Percentiles rank a stretch among this genome's conserved stretches.
Conservation (phyloP, 1,139 yeast species). For the Protomyces lactucae-debilis region DNA sequence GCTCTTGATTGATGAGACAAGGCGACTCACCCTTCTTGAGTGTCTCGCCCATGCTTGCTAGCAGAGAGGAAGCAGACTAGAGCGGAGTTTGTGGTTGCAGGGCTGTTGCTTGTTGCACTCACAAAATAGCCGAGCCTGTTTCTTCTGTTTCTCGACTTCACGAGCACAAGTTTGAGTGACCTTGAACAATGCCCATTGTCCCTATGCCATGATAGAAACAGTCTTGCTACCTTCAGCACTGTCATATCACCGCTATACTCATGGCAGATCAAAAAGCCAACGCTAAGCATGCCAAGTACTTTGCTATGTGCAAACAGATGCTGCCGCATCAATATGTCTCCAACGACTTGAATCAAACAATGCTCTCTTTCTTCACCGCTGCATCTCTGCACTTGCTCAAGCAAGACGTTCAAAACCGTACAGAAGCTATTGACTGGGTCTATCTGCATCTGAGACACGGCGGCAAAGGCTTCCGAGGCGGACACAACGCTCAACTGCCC, state of each 20-base stretch:
- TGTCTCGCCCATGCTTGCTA: background rate
- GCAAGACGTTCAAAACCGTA: constrained; percentile 34
- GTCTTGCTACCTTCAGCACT: too few relatives aligned
- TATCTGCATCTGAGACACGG: constrained; percentile 47
- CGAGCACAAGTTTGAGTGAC: too few relatives aligned
- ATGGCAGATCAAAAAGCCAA: background rate
- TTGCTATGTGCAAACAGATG: constrained; percentile 38
- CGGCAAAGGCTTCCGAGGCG: constrained; percentile 52
- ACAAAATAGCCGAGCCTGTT: background rate
- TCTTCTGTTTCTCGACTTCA: too few relatives aligned
- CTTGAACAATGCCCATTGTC: background rate
- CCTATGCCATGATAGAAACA: background rate
- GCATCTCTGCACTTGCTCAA: constrained; percentile 54
- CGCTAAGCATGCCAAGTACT: constrained; percentile 36
- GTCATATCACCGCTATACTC: background rate
- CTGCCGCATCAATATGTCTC: constrained; percentile 40
- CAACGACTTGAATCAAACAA: constrained; percentile 58
- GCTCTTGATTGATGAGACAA: background rate
- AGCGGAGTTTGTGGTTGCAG: background rate
- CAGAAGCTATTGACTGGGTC: constrained; percentile 47
- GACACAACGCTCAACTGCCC: constrained; percentile 27
- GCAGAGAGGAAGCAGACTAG: background rate
- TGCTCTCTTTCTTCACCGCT: constrained; percentile 62
- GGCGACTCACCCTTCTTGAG: background rate
- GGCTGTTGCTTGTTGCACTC: background rate